phyloP scores from a whole-genome alignment of 768 basidiomycete genomes.

The Asterophora lycoperdoides region DNA sequence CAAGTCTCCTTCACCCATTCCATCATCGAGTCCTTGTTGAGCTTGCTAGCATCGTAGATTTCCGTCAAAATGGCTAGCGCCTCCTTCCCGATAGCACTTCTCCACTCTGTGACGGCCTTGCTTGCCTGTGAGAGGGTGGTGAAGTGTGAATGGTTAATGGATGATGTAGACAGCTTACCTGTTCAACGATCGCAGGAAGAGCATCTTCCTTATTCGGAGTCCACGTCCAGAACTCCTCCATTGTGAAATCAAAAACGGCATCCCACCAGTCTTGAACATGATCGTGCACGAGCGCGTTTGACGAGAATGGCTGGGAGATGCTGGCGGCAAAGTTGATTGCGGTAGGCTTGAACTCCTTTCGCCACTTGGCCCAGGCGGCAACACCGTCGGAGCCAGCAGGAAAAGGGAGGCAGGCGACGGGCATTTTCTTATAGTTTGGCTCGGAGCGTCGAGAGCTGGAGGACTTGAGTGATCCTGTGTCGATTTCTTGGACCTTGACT shows the following conservation, averaged over 20 bases:
- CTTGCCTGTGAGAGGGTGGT: background rate
- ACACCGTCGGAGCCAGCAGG: background rate
- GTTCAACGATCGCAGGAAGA: background rate
- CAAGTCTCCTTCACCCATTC: background rate
- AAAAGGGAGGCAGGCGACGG: background rate
- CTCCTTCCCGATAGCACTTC: background rate
- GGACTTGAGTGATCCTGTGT: background rate
- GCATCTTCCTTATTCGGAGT: background rate
- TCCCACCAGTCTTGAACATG: background rate
- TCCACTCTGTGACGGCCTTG: background rate
- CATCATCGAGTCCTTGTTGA: background rate
- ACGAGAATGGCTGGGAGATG: background rate
- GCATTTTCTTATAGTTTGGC: background rate
- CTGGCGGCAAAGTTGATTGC: background rate
- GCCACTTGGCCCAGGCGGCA: background rate
- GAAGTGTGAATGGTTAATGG: too few species aligned
- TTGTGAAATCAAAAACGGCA: background rate
- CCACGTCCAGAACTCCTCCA: background rate
- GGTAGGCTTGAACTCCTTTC: background rate
- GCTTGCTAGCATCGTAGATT: background rate
- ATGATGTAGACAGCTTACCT: background rate
- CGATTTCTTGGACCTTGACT: background rate
- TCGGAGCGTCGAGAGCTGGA: background rate
- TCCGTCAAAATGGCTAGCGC: background rate
- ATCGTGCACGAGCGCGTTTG: background rate